Percentiles rank a stretch among this genome's conserved stretches.
Evolutionary conservation across 1,284 basidiomycete genomes (phyloP).

Genomic region (Cronartium quercuum): DNA sequence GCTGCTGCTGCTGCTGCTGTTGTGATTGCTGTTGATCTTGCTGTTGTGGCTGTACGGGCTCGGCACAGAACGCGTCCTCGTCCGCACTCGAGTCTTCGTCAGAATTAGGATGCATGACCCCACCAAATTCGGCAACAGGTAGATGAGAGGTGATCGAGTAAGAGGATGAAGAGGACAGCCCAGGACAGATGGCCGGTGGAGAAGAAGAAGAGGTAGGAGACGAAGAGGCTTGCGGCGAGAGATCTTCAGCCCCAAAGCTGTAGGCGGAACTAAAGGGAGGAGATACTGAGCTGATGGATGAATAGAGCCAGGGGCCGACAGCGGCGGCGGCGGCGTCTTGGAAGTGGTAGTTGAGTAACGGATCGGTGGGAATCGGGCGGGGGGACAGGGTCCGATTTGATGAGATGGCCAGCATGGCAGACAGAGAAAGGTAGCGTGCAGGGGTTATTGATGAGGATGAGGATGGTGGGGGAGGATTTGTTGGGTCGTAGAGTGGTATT

Average conservation of each 20-base stretch:
- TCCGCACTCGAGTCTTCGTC: slow-evolving; percentile 27
- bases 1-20: neutral
- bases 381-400: slow-evolving; percentile 37
- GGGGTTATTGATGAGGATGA: neutral
- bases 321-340: slow-evolving; percentile 36
- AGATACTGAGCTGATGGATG: neutral
- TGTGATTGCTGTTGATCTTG: neutral
- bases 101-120: slow-evolving; percentile 12
- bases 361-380: slow-evolving; percentile 36
- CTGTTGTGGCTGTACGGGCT: neutral
- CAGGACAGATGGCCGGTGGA: slow-evolving; percentile 6
- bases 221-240: slow-evolving; percentile 9
- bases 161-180: neutral
- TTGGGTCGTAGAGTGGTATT: neutral
- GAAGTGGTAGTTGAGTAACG: slow-evolving; percentile 33
- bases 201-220: slow-evolving; percentile 12
- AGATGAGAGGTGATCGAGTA: neutral
- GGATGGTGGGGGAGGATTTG: slow-evolving; percentile 20
- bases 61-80: slow-evolving; percentile 3
- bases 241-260: slow-evolving; percentile 10
- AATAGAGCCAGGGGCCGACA: slow-evolving; percentile 38
- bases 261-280: neutral
- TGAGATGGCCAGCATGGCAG: slow-evolving; percentile 38
- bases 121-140: neutral
- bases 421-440: slow-evolving; percentile 12